Evolutionary conservation across 2,329 filamentous ascomycete species (phyloP).

Genomic region (Fusarium newnesense): DNA sequence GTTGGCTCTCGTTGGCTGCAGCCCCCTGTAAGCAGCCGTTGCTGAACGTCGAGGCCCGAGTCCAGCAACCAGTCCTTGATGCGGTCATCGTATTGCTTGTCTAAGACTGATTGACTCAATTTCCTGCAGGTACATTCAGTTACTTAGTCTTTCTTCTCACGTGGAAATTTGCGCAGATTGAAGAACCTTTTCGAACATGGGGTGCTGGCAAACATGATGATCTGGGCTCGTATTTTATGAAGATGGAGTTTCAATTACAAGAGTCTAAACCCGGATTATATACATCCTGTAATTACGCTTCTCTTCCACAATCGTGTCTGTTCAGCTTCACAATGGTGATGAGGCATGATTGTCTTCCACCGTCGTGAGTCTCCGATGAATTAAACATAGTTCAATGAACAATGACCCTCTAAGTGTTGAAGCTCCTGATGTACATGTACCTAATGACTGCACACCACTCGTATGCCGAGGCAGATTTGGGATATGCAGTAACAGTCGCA

Average conservation of each 20-base stretch:
- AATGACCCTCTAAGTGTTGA: neutral
- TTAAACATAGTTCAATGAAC: neutral
- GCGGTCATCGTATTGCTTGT: neutral
- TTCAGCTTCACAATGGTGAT: neutral
- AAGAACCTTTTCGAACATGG: neutral
- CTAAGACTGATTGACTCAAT: neutral
- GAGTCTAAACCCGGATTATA: neutral
- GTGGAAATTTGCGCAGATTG: neutral
- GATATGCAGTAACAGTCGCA: neutral
- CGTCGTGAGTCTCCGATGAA: neutral
- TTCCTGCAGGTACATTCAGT: neutral
- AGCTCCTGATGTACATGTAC: neutral
- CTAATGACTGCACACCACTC: neutral
- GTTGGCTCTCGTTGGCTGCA: neutral
- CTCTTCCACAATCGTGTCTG: neutral
- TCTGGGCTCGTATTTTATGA: neutral
- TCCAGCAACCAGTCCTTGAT: slow-evolving; percentile 6
- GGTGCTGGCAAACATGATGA: neutral
- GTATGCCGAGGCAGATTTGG: neutral
- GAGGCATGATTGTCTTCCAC: neutral
- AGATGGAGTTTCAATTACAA: neutral
- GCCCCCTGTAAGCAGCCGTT: slow-evolving; percentile 9
- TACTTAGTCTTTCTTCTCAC: neutral
- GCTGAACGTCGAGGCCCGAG: slow-evolving; percentile 10
- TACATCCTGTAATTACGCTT: neutral